Percentiles rank a stretch among this genome's conserved stretches.
phyloP scores from a whole-genome alignment of 2,329 filamentous ascomycete genomes.

The Epicoccum nigrum region DNA sequence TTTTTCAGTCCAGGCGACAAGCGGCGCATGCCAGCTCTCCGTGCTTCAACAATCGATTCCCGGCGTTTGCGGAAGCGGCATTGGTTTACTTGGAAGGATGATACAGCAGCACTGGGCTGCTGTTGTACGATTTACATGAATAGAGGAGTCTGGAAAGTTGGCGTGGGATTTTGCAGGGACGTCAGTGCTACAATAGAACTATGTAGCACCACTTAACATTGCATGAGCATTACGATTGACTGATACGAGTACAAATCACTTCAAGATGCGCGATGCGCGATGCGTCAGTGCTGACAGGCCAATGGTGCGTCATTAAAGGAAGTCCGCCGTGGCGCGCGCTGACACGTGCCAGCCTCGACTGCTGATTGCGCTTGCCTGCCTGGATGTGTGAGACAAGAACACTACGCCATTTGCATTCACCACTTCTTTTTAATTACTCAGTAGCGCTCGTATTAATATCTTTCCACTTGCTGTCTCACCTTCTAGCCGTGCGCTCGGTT shows the following conservation, averaged over 20 bases:
- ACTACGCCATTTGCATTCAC: conserved; percentile 20
- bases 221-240: conserved; percentile 1
- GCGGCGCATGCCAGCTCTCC: conserved; percentile 12
- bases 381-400: conserved; percentile 3
- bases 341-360: conserved; percentile 9
- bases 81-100: background rate
- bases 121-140: conserved; percentile 13
- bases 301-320: conserved; percentile 4
- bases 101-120: background rate
- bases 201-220: conserved; percentile 4
- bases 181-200: background rate
- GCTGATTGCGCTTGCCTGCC: conserved; percentile 3
- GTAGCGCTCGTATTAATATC: conserved; percentile 16
- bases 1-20: conserved; percentile 5
- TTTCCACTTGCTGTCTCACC: conserved; percentile 18
- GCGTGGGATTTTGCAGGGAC: background rate
- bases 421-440: conserved; percentile 7
- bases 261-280: background rate
- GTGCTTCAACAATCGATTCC: conserved; percentile 17
- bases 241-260: too few species aligned
- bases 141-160: conserved; percentile 1
- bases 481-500: conserved; percentile 4
- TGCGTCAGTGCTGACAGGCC: background rate
- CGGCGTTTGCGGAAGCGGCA: conserved; percentile 12
- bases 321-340: conserved; percentile 6